Conservation (phyloP, 345 rosid genomes). For the Chamaenerion angustifolium region DNA sequence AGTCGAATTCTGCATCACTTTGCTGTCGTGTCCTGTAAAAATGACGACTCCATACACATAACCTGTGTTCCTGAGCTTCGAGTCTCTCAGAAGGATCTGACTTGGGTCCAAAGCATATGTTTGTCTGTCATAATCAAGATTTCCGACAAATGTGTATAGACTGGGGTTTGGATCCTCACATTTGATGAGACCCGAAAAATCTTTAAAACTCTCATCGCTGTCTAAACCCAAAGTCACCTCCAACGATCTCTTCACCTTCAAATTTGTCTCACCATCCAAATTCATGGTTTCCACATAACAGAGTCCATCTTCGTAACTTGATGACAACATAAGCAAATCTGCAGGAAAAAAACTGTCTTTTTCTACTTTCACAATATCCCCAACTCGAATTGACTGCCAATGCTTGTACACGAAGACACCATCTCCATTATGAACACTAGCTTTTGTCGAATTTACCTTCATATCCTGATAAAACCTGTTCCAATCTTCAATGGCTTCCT, state of each 20-base stretch:
- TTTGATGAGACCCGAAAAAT: constrained; percentile 7
- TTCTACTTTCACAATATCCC: constrained; percentile 12
- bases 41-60: constrained; percentile 11
- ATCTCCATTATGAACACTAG: constrained; percentile 6
- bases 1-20: constrained; percentile 12
- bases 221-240: constrained; percentile 8
- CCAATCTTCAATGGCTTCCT: constrained; percentile 15
- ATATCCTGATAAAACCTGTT: constrained; percentile 7
- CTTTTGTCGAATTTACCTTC: constrained; percentile 5
- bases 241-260: constrained; percentile 10
- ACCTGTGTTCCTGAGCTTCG: constrained; percentile 13
- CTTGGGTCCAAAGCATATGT: constrained; percentile 8
- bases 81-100: constrained; percentile 13
- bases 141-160: constrained; percentile 12
- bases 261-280: constrained; percentile 14
- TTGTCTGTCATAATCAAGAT: constrained; percentile 7
- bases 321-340: constrained; percentile 10
- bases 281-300: constrained; percentile 3
- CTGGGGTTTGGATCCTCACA: constrained; percentile 15
- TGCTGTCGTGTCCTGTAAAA: constrained; percentile 13
- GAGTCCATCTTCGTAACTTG: constrained; percentile 10
- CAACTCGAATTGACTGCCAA: constrained; percentile 10
- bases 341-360: constrained; percentile 10
- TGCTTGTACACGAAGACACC: constrained; percentile 4
- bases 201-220: constrained; percentile 4